Base-by-base conservation (phyloP, 208 protist species). In the Lotmaria passim region DNA sequence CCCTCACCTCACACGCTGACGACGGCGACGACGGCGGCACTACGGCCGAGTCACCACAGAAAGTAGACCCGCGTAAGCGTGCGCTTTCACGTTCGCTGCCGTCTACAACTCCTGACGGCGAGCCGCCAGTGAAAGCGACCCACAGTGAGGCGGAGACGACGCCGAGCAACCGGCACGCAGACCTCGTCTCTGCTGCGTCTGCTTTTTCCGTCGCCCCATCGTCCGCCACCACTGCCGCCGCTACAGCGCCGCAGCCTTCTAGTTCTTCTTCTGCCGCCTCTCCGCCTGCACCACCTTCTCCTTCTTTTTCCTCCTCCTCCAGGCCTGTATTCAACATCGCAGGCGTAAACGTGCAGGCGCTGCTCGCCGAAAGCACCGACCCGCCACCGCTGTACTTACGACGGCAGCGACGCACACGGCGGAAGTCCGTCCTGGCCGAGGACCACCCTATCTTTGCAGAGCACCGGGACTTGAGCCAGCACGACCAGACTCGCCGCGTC, bases 381-480 rank as follows among this genome's bases (percentile, higher is more conserved):
- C 79, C 79, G 51, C 87, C 87, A 1, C 87, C 84, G 33, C 38
- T 82, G 23, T 93, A 82, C 58, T 55, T 55, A 26, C 71, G 86
- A n/a, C 80, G 82, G 23, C 69, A 67, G 48, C 86, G 83, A 0
- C 83, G 83, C 23, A 79, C 79, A 12, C 73, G 73, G 36, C 72
- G 83, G 14, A 80, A 82, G 47, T 47, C 76, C 19, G 51, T 65
- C 23, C 61, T 90, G 8, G 74, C 69, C n/a, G 77, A 85, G 11
- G 85, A 90, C 33, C 68, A 83, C 46, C 73, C 78, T 1, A 67
- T 89, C 7, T 94, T 94, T 48, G 47, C 73, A 3, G 59, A 77
- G 23, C 89, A 94, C 59, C 78, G 77, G 26, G 89, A 87, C 23
- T 59, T 94, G 23, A 85, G 88, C 23, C 51, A 79, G 50, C 66